Base-by-base conservation (phyloP, 73 alveolate species). In the Paramecium sonneborni region DNA sequence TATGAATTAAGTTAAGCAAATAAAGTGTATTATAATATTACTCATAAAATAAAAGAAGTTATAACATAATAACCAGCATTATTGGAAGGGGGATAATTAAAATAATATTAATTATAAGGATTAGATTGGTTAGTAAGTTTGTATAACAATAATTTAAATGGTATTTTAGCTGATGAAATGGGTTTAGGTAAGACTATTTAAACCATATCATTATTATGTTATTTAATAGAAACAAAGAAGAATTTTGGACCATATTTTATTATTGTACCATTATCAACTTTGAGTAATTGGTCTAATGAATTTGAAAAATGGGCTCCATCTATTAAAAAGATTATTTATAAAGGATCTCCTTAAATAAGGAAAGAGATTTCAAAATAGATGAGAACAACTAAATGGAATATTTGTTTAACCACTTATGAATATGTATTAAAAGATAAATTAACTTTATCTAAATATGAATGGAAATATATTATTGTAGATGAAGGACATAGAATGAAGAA, bases 401-500 rank as follows among this genome's bases (percentile, higher is more conserved):
- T 97, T 0, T 97, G 98, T 69, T 82, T 98, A 68, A 98, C 99
- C 10, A 97, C 99, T 35, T 98, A 98, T 95, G 99, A 98, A 92
- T 97, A 97, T 93, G 96, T 98, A n/a, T 84, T 97, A 93, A 97
- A 97, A 69, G 99, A 98, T 92, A 96, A 95, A 89, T 82, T 93
- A 62, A 92, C 95, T 72, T 92, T 98, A 52, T 93, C 95, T 90
- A 96, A 97, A 92, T 95, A 97, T 39, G 97, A 96, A 85, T 94
- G 97, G 97, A 58, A 86, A 85, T 97, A 98, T 93, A 97, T 98
- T 21, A 96, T 98, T 68, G 99, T 98, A 14, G 99, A 98, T 93
- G 99, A 98, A 94, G 99, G 99, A 43, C 99, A 98, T 93, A 95
- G 99, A 88, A 98, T 98, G 99, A 98, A 98, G 93, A 98, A 97